Base-by-base conservation (phyloP, 2,329 filamentous ascomycete species). In the Amauroascus niger region DNA sequence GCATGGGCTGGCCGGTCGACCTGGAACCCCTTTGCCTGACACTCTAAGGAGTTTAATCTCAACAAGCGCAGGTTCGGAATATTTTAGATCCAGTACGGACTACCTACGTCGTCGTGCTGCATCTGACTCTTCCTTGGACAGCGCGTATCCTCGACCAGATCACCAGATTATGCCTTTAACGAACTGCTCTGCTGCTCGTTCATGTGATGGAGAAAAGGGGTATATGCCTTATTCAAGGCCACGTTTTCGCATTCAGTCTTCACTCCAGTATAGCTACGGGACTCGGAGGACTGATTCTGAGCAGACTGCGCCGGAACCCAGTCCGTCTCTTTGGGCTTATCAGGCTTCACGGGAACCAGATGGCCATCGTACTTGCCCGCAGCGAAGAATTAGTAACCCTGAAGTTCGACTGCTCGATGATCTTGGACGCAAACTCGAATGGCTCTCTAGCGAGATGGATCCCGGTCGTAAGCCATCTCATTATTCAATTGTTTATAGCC, bases 381-480 rank as follows among this genome's bases (percentile, higher is more conserved):
- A 56, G 8, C 20, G 56, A 4, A 49, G 55, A 5, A 54, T 69
- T 32, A 68, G 60, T 51, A 63, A 67, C 47, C 68, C 64, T 59
- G 70, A 73, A 56, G 52, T 69, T n/a, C 61, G 62, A 28, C 54
- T 71, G 47, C 58, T 71, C 35, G 60, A 69, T 46, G 58, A 61
- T 20, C 52, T 72, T 40, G 61, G 69, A 54, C 64, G 70, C 46
- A 69, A 64, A 54, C 61, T 73, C 3, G 58, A 64, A 41, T 73
- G 70, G 70, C 56, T 70, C 11, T 62, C 64, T 28, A 60, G 65
- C 39, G 69, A 73, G 54, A 62, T 66, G 20, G 67, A 64, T 4
- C 69, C 70, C 5, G 70, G 69, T 8, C 63, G 67, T 45, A 69
- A 67, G 54, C 65, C 69, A 5, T 71, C 66, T 50, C 67, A 71